These are phyloP conservation scores for Pittosporum tobira DNA, from an alignment of 129 eudicot species.

Conservation along the genomic window DNA sequence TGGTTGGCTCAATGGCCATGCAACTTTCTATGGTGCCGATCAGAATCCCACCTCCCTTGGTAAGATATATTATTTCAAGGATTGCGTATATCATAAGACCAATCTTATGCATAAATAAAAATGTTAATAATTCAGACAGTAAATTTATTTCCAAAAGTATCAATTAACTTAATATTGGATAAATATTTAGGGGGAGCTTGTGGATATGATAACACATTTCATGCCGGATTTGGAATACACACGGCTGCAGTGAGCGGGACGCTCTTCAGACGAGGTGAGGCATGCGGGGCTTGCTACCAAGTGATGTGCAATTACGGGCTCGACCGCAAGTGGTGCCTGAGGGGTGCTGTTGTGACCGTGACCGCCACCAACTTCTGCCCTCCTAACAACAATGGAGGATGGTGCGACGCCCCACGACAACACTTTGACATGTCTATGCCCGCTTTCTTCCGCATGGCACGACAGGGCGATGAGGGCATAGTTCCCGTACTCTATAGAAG, in stretches of 20 bases:
- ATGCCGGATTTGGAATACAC: slow-evolving; percentile 44
- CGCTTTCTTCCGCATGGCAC: slow-evolving; percentile 43
- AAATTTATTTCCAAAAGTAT: too few species aligned
- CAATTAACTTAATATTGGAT: not conserved
- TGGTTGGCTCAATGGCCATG: slow-evolving; percentile 42
- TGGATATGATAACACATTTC: slow-evolving; percentile 39
- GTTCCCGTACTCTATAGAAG: slow-evolving; percentile 46
- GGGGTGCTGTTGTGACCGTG: slow-evolving; percentile 25
- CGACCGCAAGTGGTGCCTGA: slow-evolving; percentile 46
- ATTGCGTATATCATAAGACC: too few species aligned
- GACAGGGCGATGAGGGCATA: slow-evolving; percentile 41
- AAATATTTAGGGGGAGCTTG: slow-evolving; percentile 37
- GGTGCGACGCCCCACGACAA: slow-evolving; percentile 50
- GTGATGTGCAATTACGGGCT: slow-evolving; percentile 30
- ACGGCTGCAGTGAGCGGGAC: slow-evolving; percentile 46
- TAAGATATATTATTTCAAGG: slow-evolving; percentile 4
- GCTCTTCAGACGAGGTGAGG: slow-evolving; percentile 39
- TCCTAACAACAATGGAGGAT: slow-evolving; percentile 51
- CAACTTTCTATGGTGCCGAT: slow-evolving; percentile 48
- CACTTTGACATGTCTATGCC: slow-evolving; percentile 62
- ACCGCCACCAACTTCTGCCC: slow-evolving; percentile 70
- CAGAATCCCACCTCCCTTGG: slow-evolving; percentile 48
- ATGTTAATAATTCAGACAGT: too few species aligned
- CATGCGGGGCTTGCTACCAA: slow-evolving; percentile 57
- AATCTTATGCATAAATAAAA: not conserved